Percentiles rank a stretch among this genome's conserved stretches.
phyloP scores from a whole-genome alignment of 495 filamentous ascomycete species.

The Penicillium bovifimosum region DNA sequence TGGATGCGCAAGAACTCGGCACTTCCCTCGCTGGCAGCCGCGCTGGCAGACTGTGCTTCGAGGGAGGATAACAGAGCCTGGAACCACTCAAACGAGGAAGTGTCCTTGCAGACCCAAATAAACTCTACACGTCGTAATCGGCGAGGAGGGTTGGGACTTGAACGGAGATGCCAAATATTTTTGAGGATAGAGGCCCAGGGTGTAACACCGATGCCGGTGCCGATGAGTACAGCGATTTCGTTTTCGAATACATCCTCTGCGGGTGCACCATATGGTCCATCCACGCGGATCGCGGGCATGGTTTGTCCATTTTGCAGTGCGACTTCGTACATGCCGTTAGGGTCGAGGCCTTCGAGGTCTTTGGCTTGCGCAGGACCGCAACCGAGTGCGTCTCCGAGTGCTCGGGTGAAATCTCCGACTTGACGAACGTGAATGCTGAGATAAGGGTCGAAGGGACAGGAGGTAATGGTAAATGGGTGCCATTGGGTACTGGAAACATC shows the following conservation, averaged over 20 bases:
- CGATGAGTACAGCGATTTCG: slow-evolving; percentile 94
- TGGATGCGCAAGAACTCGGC: slow-evolving; percentile 95
- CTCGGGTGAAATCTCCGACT: slow-evolving; percentile 90
- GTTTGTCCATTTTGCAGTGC: slow-evolving; percentile 87
- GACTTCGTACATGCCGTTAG: slow-evolving; percentile 95
- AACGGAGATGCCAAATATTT: slow-evolving; percentile 95
- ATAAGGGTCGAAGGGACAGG: slow-evolving; percentile 92
- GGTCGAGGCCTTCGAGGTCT: slow-evolving; percentile 84
- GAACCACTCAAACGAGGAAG: slow-evolving; percentile 97
- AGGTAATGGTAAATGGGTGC: slow-evolving; percentile 99
- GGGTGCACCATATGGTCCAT: slow-evolving; percentile 94
- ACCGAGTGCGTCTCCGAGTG: slow-evolving; percentile 85
- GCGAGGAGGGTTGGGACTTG: slow-evolving; percentile 74
- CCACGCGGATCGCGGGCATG: slow-evolving; percentile 85
- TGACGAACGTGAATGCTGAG: slow-evolving; percentile 91
- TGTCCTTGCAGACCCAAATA: slow-evolving; percentile 98
- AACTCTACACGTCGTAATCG: slow-evolving; percentile 94
- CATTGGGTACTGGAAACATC: slow-evolving; percentile 84
- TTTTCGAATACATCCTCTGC: slow-evolving; percentile 94
- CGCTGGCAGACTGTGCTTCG: slow-evolving; percentile 74
- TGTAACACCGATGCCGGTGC: slow-evolving; percentile 96
- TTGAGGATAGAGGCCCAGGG: slow-evolving; percentile 97
- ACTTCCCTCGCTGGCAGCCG: slow-evolving; percentile 58
- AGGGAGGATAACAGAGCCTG: slow-evolving; percentile 87
- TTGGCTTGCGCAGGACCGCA: slow-evolving; percentile 78